Conservation (phyloP, 2,329 filamentous ascomycete species). For the Pseudogymnoascus sp. region DNA sequence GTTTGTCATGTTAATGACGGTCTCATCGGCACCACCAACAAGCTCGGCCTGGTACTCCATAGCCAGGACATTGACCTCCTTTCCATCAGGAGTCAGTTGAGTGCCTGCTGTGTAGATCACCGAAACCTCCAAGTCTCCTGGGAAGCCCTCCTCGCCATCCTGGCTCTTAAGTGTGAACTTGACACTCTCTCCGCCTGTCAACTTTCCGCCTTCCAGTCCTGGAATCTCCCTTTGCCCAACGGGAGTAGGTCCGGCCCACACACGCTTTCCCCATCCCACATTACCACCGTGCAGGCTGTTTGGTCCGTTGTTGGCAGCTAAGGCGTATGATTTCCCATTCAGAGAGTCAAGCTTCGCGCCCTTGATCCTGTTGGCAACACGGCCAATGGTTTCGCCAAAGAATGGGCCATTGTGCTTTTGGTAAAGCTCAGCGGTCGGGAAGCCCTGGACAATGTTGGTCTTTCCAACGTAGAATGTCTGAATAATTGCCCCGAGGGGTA, state of each 20-base stretch:
- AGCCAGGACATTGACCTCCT: slow-evolving; percentile 63
- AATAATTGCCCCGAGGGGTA: slow-evolving; percentile 72
- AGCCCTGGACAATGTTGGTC: slow-evolving; percentile 82
- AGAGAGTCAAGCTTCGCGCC: slow-evolving; percentile 63
- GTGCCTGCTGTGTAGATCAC: slow-evolving; percentile 74
- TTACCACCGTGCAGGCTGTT: slow-evolving; percentile 70
- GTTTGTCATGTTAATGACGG: slow-evolving; percentile 87
- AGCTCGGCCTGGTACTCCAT: slow-evolving; percentile 89
- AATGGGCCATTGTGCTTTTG: slow-evolving; percentile 66
- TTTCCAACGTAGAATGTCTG: slow-evolving; percentile 72
- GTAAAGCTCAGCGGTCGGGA: slow-evolving; percentile 70
- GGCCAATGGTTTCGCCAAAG: slow-evolving; percentile 92
- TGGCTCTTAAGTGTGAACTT: slow-evolving; percentile 60
- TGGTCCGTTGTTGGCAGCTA: slow-evolving; percentile 68
- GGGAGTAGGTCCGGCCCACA: slow-evolving; percentile 65
- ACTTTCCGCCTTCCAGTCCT: slow-evolving; percentile 52
- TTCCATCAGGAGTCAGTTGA: slow-evolving; percentile 50
- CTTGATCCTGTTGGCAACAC: slow-evolving; percentile 72
- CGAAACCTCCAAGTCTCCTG: slow-evolving; percentile 70
- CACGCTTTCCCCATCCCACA: slow-evolving; percentile 73
- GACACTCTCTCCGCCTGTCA: slow-evolving; percentile 57
- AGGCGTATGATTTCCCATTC: slow-evolving; percentile 62
- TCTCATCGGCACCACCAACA: slow-evolving; percentile 75
- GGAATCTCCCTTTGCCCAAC: slow-evolving; percentile 46
- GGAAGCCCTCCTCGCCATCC: slow-evolving; percentile 85